Percentiles rank a stretch among this genome's conserved stretches.
phyloP scores from a whole-genome alignment of 2,329 filamentous ascomycete genomes.

The Coniella lustricola region DNA sequence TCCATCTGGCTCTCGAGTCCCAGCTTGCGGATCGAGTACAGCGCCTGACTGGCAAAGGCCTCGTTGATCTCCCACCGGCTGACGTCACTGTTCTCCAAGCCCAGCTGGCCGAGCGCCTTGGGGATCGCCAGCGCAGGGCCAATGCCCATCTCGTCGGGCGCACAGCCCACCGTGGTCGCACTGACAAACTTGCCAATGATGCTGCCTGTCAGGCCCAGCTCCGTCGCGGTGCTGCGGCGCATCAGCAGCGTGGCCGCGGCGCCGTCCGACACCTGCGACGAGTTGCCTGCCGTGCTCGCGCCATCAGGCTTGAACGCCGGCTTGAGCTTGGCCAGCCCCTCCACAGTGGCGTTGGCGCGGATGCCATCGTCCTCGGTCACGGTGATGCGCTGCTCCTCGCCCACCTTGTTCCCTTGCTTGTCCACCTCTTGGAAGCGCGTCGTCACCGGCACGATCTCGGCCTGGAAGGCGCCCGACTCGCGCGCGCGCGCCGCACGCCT shows the following conservation, averaged over 20 bases:
- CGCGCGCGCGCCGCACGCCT: conserved; percentile 65
- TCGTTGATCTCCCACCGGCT: conserved; percentile 93
- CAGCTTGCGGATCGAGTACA: conserved; percentile 65
- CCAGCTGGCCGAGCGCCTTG: conserved; percentile 64
- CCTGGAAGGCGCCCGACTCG: conserved; percentile 61
- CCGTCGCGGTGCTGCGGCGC: conserved; percentile 70
- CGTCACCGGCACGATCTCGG: conserved; percentile 73
- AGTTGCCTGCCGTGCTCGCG: conserved; percentile 78
- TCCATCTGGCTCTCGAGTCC: conserved; percentile 58
- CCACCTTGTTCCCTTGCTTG: conserved; percentile 50
- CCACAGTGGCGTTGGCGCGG: conserved; percentile 56
- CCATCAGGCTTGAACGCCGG: conserved; percentile 75
- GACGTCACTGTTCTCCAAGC: conserved; percentile 61
- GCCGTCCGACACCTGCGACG: conserved; percentile 79
- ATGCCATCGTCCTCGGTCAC: conserved; percentile 81
- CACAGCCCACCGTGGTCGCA: conserved; percentile 68
- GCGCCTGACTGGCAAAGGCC: conserved; percentile 59
- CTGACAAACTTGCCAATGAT: conserved; percentile 82
- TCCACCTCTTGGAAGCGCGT: conserved; percentile 61
- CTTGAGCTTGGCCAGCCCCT: conserved; percentile 72
- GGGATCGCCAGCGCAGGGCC: conserved; percentile 84
- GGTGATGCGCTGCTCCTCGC: conserved; percentile 53
- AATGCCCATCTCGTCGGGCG: conserved; percentile 89
- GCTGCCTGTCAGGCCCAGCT: conserved; percentile 58
- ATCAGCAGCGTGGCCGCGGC: conserved; percentile 79